phyloP scores from a whole-genome alignment of 148 eudicot species.

The Polygonum aviculare region DNA sequence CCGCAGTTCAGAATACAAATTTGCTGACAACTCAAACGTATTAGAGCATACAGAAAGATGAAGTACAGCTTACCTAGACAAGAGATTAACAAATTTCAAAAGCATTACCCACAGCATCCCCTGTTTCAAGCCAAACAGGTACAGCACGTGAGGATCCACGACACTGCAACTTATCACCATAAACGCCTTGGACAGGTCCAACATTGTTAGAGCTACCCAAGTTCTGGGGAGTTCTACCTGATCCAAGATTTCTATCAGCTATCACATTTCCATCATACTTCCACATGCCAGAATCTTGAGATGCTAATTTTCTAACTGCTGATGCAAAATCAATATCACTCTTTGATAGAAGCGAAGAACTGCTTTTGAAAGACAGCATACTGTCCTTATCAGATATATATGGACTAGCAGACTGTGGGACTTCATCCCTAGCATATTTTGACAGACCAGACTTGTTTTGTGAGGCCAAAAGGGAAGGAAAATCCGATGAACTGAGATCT shows the following conservation, averaged over 20 bases:
- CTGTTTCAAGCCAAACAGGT: conserved; percentile 96
- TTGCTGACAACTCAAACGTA: conserved; percentile 60
- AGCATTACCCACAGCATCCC: conserved; percentile 89
- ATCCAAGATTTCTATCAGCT: conserved; percentile 51
- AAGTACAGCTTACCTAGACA: conserved; percentile 13
- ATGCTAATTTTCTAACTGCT: conserved; percentile 74
- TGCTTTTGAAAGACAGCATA: conserved; percentile 41
- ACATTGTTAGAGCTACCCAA: conserved; percentile 47
- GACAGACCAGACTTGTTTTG: conserved; percentile 41
- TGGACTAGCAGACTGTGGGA: conserved; percentile 41
- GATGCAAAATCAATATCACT: conserved; percentile 84
- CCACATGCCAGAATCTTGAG: conserved; percentile 69
- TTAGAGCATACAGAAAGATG: conserved; percentile 31
- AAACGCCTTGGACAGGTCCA: conserved; percentile 47
- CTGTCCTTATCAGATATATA: conserved; percentile 54
- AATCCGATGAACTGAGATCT: conserved; percentile 66
- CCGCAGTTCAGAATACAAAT: conserved; percentile 76
- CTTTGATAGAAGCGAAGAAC: conserved; percentile 50
- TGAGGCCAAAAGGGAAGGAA: conserved; percentile 64
- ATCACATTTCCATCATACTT: conserved; percentile 67
- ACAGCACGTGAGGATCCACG: conserved; percentile 56
- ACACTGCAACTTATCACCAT: conserved; percentile 48
- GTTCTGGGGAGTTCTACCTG: conserved; percentile 70
- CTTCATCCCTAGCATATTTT: conserved; percentile 49
- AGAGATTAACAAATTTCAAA: conserved; percentile 11